These are phyloP conservation scores for Fusarium sp. DNA, from an alignment of 2,329 filamentous ascomycete genomes.

Conservation along the genomic window DNA sequence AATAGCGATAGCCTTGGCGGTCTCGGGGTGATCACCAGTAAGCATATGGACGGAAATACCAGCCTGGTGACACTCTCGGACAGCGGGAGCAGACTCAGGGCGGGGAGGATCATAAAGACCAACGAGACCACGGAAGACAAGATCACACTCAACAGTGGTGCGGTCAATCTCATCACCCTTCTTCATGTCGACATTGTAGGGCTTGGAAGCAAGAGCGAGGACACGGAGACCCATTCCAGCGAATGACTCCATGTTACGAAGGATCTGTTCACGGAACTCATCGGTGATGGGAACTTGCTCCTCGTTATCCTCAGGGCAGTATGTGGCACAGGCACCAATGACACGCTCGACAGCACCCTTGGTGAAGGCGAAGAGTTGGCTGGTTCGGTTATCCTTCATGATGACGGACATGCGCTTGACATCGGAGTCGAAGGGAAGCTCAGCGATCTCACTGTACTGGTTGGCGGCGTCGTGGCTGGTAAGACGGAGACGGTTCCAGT, in stretches of 20 bases:
- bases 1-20: constrained; percentile 68
- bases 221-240: constrained; percentile 72
- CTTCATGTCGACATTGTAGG: constrained; percentile 48
- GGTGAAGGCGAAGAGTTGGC: constrained; percentile 54
- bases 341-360: constrained; percentile 76
- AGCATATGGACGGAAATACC: constrained; percentile 75
- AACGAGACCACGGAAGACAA: constrained; percentile 72
- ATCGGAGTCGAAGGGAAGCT: constrained; percentile 76
- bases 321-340: constrained; percentile 65
- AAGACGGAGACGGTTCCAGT: constrained; percentile 64
- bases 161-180: constrained; percentile 59
- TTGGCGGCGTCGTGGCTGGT: constrained; percentile 54
- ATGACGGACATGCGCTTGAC: constrained; percentile 80
- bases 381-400: constrained; percentile 56
- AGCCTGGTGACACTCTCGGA: constrained; percentile 66
- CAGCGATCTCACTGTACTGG: constrained; percentile 66
- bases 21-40: constrained; percentile 72
- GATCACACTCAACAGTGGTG: constrained; percentile 64
- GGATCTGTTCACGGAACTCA: constrained; percentile 62
- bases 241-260: constrained; percentile 71
- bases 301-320: constrained; percentile 52
- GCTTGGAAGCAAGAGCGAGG: constrained; percentile 66
- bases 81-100: constrained; percentile 69
- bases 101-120: constrained; percentile 78
- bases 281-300: constrained; percentile 55